Base-by-base conservation (phyloP, 2,329 filamentous ascomycete species). In the Aspergillus unguis region DNA sequence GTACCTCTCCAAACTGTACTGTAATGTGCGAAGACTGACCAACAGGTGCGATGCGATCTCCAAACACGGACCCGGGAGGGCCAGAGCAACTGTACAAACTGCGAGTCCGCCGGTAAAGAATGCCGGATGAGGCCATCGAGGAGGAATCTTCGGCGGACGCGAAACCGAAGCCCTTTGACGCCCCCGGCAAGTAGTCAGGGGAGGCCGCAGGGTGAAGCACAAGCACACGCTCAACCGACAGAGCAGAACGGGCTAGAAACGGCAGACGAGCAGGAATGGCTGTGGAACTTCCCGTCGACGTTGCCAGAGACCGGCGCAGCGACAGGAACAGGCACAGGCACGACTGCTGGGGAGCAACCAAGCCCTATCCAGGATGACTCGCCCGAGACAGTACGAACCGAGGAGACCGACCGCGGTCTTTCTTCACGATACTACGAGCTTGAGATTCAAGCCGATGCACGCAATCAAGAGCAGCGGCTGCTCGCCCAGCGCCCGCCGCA, bases 31-130 rank as follows among this genome's bases (percentile, higher is more conserved):
- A 31, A 36, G 25, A 40, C 48, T 36, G 43, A 50, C 7, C 17
- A 25, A n/a, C 38, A 52, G 49, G 36, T 52, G 6, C 49, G 49
- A 37, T 56, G 54, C 44, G 54, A 56, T n/a, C 48, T 56, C 11
- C 54, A 56, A 43, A 51, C 45, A 11, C 52, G 50, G 37, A 51
- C 46, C 37, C 44, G 54, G 6, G 46, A 54, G 5, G 54, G 54
- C 6, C 31, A 38, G 40, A 37, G 33, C 33, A 53, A 48, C 35
- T 56, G 54, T 26, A 51, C 50, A 10, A 56, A 56, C 40, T 56
- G 54, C 37, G 54, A 53, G 25, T 44, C 47, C 2, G 27, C 51
- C 40, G 51, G 51, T 17, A 51, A 54, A 32, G 48, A 50, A 29
- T 56, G 54, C 38, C 45, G 46, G 23, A 42, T 44, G 29, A 28